Percentiles rank a stretch among this genome's conserved stretches.
phyloP scores from a whole-genome alignment of 2,329 filamentous ascomycete species.

The Biscogniauxia mediterranea region DNA sequence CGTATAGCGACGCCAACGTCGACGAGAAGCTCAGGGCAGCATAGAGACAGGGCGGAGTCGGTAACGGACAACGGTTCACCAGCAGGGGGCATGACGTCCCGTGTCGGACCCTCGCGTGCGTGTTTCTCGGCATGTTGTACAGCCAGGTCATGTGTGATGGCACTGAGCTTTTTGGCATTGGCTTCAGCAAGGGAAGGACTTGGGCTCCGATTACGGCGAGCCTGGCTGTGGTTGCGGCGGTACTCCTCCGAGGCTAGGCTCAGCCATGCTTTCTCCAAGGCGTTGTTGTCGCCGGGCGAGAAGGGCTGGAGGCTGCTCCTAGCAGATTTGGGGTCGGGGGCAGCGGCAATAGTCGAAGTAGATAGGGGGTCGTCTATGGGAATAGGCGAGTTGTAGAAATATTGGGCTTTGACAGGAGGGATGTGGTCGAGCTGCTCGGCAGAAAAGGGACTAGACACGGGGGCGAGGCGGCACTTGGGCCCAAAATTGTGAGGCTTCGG shows the following conservation, averaged over 20 bases:
- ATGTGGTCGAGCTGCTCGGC: constrained; percentile 43
- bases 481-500: constrained; percentile 55
- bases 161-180: constrained; percentile 36
- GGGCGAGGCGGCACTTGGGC: constrained; percentile 56
- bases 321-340: constrained; percentile 49
- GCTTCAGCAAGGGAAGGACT: constrained; percentile 34
- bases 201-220: constrained; percentile 32
- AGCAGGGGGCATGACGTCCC: constrained; percentile 30
- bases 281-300: constrained; percentile 73
- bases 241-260: constrained; percentile 52
- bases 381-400: constrained; percentile 80
- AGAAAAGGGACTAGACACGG: constrained; percentile 40
- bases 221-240: constrained; percentile 45
- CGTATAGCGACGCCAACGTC: constrained; percentile 49
- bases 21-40: constrained; percentile 47
- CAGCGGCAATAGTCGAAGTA: constrained; percentile 51
- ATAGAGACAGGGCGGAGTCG: constrained; percentile 37
- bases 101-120: constrained; percentile 34
- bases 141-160: constrained; percentile 44
- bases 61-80: constrained; percentile 27
- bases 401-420: constrained; percentile 66
- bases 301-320: constrained; percentile 73
- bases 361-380: constrained; percentile 89
- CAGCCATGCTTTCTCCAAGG: constrained; percentile 76
- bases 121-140: constrained; percentile 48